Percentiles rank a stretch among this genome's conserved stretches.
These are phyloP conservation scores for Talaromyces borbonicus DNA, from an alignment of 495 filamentous ascomycete species.

Conservation along the genomic window DNA sequence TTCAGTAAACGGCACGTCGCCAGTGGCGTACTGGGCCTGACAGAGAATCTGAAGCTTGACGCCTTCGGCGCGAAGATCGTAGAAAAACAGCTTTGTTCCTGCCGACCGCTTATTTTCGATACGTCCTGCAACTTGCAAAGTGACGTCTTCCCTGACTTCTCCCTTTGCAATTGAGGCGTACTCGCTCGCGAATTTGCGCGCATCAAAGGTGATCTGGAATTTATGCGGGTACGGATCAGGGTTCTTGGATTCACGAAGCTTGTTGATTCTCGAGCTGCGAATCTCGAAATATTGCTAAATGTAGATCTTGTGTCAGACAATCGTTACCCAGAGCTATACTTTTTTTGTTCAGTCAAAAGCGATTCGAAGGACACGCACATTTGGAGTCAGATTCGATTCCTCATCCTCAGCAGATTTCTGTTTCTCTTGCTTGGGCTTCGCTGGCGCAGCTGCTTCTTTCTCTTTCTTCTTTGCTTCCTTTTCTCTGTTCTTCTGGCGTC, in stretches of 20 bases:
- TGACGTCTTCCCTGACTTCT: conserved; percentile 62
- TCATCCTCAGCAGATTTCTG: conserved; percentile 58
- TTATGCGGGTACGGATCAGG: conserved; percentile 97
- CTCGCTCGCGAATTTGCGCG: conserved; percentile 64
- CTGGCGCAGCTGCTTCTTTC: conserved; percentile 66
- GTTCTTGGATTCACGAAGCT: conserved; percentile 67
- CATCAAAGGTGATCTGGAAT: conserved; percentile 75
- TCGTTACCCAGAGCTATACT: too few species aligned
- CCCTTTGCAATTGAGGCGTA: conserved; percentile 75
- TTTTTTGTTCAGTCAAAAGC: too few species aligned
- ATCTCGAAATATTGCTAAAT: conserved; percentile 99
- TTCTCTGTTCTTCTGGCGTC: conserved; percentile 83
- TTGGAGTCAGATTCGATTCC: conserved; percentile 79
- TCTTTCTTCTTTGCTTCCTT: conserved; percentile 79
- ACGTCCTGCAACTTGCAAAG: conserved; percentile 67
- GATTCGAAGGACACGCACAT: too few species aligned
- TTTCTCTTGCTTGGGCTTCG: conserved; percentile 55
- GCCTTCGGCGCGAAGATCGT: conserved; percentile 79
- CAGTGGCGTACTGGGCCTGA: conserved; percentile 61
- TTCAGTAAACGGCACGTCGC: conserved; percentile 57
- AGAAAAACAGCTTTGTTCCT: conserved; percentile 83
- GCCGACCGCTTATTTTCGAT: conserved; percentile 82
- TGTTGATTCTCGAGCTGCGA: conserved; percentile 73
- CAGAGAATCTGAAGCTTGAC: conserved; percentile 86
- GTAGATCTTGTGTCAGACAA: too few species aligned